Base-by-base conservation (phyloP, 2,329 filamentous ascomycete species). In the Xylaria polymorpha region DNA sequence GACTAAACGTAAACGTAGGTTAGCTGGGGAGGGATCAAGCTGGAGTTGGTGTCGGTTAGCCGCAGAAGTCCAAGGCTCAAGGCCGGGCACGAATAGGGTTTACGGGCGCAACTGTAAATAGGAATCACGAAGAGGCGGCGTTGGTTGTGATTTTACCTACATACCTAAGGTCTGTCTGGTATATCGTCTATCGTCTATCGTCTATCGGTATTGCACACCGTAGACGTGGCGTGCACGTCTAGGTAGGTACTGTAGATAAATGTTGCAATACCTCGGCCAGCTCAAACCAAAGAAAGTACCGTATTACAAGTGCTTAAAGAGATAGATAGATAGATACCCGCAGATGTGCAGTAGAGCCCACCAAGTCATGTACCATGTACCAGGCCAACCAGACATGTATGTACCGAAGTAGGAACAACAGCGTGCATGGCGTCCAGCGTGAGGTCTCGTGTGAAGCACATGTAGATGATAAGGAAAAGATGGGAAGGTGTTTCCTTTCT, bases 31-130 rank as follows among this genome's bases (percentile, higher is more conserved):
- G 51, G 50, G 39, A 68, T 68, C 35, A 35, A 59, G 66, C 58
- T 70, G 39, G 46, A 61, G 32, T 25, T 25, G 55, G 37, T 35
- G 50, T 37, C 44, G 25, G 43, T 44, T 48, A 66, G 66, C 55
- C 41, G 55, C 41, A 61, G 50, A 61, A 63, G 60, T 61, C 9
- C 22, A 12, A 44, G 14, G 50, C 32, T 29, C 57, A 63, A 71
- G 46, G 41, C 59, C 22, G 48, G 56, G 35, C 64, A 70, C 67
- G 4, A 64, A 67, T 64, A 64, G 61, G 67, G 67, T 67, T 61
- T 63, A 57, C 51, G 62, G 59, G 41, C 56, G 48, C 60, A 63
- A 51, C 58, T 69, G 60, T 64, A 56, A 64, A 63, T 64, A 41
- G 55, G 39, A 8, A 63, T 69, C 63, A 57, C 55, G 48, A 66